Evolutionary conservation across 257 asterid species (phyloP).

Genomic region (Buddleja alternifolia): DNA sequence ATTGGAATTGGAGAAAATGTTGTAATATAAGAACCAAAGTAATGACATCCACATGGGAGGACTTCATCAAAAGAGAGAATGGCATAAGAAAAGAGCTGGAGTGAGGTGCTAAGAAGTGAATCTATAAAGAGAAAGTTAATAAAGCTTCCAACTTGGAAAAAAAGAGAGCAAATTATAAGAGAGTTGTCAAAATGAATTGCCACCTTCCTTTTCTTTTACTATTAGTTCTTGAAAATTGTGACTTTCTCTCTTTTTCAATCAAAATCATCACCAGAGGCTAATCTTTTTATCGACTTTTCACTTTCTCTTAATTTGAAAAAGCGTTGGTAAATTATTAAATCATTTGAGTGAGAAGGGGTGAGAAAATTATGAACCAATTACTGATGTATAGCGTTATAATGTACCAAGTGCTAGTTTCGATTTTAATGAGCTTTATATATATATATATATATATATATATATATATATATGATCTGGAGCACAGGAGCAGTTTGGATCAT

Average conservation of each 20-base stretch:
- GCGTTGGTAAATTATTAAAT: no score
- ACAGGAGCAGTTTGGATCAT: no score
- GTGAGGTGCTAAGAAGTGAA: conserved; percentile 5
- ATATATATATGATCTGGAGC: no score
- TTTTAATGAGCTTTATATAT: no score
- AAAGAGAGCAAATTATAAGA: conserved; percentile 1
- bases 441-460: no score
- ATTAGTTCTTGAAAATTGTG: conserved; percentile 23
- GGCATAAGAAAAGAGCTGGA: conserved; percentile 31
- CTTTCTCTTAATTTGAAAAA: no score
- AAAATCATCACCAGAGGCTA: not conserved
- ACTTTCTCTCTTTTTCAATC: not conserved
- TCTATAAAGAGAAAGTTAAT: conserved; percentile 26
- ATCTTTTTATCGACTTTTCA: no score
- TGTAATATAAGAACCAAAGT: conserved; percentile 29
- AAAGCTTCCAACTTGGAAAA: conserved; percentile 31
- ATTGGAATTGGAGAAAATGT: conserved; percentile 26
- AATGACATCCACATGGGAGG: conserved; percentile 37
- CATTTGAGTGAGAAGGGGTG: no score
- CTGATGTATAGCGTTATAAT: no score
- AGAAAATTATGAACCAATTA: no score
- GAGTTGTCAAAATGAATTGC: conserved; percentile 10
- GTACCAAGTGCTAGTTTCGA: no score
- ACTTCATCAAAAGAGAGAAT: conserved; percentile 18
- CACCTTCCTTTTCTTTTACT: not conserved